Evolutionary conservation across 2,329 filamentous ascomycete genomes (phyloP), one percentile per base, ranked within the genome.

Genomic region (Aspergillus melleus): DNA sequence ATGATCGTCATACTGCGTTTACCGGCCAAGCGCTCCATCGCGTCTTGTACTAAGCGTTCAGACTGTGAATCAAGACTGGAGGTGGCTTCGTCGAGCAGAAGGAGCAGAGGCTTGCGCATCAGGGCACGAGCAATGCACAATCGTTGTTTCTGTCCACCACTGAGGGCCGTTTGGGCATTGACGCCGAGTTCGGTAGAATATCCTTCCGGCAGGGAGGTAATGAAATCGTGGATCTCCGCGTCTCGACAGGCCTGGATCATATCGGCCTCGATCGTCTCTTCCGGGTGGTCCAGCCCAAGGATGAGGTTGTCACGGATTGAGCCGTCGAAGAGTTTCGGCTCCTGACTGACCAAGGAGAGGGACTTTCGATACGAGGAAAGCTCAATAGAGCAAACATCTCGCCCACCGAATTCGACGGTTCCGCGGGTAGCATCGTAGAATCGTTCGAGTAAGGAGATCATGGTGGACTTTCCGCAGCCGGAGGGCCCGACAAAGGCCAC

Each of bases 281-380:
- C 9, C 1, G 71, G 66, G 11, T 71, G 54, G 1, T 78, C 72
- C 0, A 81, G 65, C 3, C 83, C 83, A 0, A 84, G 72, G 0
- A 77, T 22, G 55, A 91, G 85, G 66, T 91, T 91, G 61, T 92
- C 89, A 19, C 85, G 82, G 20, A 92, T 81, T 0, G 86, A 86
- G 64, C 86, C 87, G 71, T 88, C 86, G 68, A 90, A 92, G 0
- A 93, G 80, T 0, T 87, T 88, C 9, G 90, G 83, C 70, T 93
- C 90, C 73, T 93, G 90, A 3, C 88, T 86, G 0, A 93, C 90
- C 0, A 93, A 82, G 1, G 88, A 88, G 12, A 92, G 79, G 39
- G 85, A 76, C 58, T 81, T 80, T 46, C 90, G 84, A 70, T 91
- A 91, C 19, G 82, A 76, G 61, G 81, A 81, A 0, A 89, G 80